Conservation (phyloP, 2,329 filamentous ascomycete genomes). For the Thermoascus crustaceus region DNA sequence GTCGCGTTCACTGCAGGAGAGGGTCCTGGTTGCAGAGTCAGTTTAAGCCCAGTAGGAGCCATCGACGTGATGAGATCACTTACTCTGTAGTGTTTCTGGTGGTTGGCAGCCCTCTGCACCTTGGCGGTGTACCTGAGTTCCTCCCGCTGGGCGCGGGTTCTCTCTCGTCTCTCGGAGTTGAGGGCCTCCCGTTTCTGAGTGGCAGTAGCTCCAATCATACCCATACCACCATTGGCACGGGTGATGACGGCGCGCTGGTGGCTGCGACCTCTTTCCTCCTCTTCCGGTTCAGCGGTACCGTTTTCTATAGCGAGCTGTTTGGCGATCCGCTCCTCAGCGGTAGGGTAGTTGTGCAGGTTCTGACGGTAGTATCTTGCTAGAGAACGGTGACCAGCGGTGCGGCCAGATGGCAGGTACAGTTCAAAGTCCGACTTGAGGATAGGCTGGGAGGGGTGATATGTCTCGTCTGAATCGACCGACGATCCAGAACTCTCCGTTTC, state of each 20-base stretch:
- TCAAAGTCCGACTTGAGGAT: constrained; percentile 91
- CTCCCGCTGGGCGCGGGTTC: constrained; percentile 55
- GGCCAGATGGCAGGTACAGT: constrained; percentile 82
- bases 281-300: constrained; percentile 40
- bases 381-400: constrained; percentile 82
- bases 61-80: constrained; percentile 18
- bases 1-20: constrained; percentile 40
- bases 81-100: constrained; percentile 66
- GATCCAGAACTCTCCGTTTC: constrained; percentile 91
- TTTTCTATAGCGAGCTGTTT: constrained; percentile 52
- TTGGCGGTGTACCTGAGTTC: constrained; percentile 58
- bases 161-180: constrained; percentile 60
- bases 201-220: constrained; percentile 71
- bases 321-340: constrained; percentile 64
- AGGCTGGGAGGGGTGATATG: constrained; percentile 64
- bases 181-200: constrained; percentile 62
- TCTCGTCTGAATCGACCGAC: constrained; percentile 75
- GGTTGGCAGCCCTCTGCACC: constrained; percentile 66
- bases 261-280: constrained; percentile 35
- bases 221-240: constrained; percentile 63
- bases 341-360: constrained; percentile 79
- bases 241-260: constrained; percentile 51
- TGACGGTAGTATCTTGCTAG: constrained; percentile 84
- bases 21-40: constrained; percentile 35
- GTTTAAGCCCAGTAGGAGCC: constrained; percentile 12